phyloP scores from a whole-genome alignment of 2,329 filamentous ascomycete genomes.

The Shiraia bambusicola region DNA sequence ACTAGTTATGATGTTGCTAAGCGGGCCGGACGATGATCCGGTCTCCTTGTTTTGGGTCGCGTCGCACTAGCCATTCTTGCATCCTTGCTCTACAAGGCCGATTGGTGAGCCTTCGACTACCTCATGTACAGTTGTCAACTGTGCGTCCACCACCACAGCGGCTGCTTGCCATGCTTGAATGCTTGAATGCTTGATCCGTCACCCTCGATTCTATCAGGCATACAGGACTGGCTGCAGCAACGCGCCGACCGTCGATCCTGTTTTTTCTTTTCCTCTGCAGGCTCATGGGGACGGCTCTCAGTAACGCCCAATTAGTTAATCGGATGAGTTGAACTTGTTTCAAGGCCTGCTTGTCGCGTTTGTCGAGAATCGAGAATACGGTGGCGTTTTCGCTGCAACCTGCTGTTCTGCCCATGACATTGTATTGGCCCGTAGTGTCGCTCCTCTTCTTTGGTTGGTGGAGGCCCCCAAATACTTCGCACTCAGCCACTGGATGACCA shows the following conservation, averaged over 20 bases:
- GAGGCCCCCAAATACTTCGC: too few species aligned
- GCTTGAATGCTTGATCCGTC: conserved; percentile 12
- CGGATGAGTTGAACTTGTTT: too few species aligned
- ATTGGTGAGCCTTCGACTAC: conserved; percentile 29
- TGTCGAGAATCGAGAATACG: neutral
- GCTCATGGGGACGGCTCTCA: neutral
- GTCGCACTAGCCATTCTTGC: conserved; percentile 27
- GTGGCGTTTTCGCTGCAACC: neutral
- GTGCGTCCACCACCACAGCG: conserved; percentile 16
- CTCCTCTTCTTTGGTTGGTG: too few species aligned
- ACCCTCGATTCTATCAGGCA: conserved; percentile 11
- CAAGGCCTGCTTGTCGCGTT: conserved; percentile 1
- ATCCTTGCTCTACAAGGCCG: conserved; percentile 20
- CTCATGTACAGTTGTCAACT: conserved; percentile 12
- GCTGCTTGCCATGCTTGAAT: conserved; percentile 21
- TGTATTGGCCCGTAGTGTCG: too few species aligned
- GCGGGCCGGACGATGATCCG: conserved; percentile 20
- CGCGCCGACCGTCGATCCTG: conserved; percentile 7
- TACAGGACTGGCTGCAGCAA: conserved; percentile 18
- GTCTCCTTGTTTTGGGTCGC: conserved; percentile 31
- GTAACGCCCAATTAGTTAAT: neutral
- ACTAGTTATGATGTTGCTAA: conserved; percentile 28
- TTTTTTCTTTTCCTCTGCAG: neutral
- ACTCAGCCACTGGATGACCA: too few species aligned
- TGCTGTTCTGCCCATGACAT: too few species aligned